Evolutionary conservation across 2,329 filamentous ascomycete genomes (phyloP).

Genomic region (Didymosphaeria variabile): DNA sequence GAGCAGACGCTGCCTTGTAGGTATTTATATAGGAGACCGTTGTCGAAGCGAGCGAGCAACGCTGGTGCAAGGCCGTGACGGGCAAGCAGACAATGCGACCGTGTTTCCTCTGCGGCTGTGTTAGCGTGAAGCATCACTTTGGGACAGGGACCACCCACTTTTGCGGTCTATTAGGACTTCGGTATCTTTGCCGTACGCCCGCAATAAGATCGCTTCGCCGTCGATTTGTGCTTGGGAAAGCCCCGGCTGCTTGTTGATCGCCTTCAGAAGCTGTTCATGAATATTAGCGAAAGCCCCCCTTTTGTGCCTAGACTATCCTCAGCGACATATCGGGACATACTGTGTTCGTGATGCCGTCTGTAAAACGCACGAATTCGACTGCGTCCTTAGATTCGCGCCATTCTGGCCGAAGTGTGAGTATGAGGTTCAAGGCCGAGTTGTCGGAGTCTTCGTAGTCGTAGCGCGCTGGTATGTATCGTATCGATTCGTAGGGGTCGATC

Average conservation of each 20-base stretch:
- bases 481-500: constrained; percentile 39
- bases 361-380: constrained; percentile 89
- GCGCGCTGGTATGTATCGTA: constrained; percentile 72
- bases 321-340: constrained; percentile 55
- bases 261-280: constrained; percentile 68
- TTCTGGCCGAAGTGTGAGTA: constrained; percentile 81
- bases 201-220: constrained; percentile 83
- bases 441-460: constrained; percentile 83
- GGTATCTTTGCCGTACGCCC: constrained; percentile 94
- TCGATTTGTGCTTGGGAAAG: constrained; percentile 81
- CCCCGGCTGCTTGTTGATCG: constrained; percentile 74
- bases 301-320: not conserved
- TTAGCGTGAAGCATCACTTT: constrained; percentile 21
- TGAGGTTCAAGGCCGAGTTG: constrained; percentile 79
- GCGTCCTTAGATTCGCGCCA: constrained; percentile 79
- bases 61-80: constrained; percentile 83
- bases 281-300: constrained; percentile 18
- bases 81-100: constrained; percentile 85
- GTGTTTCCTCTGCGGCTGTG: constrained; percentile 63
- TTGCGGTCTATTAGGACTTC: constrained; percentile 96
- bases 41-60: constrained; percentile 90
- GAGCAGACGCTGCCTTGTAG: constrained; percentile 82
- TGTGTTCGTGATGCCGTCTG: constrained; percentile 98
- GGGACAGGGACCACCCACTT: constrained; percentile 63
- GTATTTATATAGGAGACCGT: constrained; percentile 94